These are phyloP conservation scores for Podosphaera leucotricha DNA, from an alignment of 2,329 filamentous ascomycete species.

Conservation along the genomic window DNA sequence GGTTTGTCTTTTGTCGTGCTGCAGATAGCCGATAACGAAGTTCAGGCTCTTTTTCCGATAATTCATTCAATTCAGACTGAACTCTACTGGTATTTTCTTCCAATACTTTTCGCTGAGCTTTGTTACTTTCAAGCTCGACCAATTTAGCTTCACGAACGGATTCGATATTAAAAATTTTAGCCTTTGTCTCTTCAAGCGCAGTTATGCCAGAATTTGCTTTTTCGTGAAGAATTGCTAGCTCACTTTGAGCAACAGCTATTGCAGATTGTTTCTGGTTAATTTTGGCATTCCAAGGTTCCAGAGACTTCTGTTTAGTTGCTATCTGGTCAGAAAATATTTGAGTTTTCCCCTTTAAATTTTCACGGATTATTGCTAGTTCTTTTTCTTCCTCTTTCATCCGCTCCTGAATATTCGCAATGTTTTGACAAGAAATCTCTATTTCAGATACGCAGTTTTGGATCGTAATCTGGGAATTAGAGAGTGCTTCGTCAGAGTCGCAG, in stretches of 20 bases:
- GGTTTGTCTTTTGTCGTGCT: slow-evolving; percentile 82
- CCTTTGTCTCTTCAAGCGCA: slow-evolving; percentile 59
- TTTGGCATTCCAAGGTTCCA: slow-evolving; percentile 92
- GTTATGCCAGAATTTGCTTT: slow-evolving; percentile 71
- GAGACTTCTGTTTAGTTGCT: slow-evolving; percentile 68
- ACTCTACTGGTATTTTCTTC: slow-evolving; percentile 53
- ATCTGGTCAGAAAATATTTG: slow-evolving; percentile 88
- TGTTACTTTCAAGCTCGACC: slow-evolving; percentile 51
- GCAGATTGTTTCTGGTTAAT: slow-evolving; percentile 90
- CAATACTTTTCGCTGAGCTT: slow-evolving; percentile 45
- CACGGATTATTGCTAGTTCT: slow-evolving; percentile 61
- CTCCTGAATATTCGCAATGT: slow-evolving; percentile 54
- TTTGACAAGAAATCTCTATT: slow-evolving; percentile 49
- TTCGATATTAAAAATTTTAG: slow-evolving; percentile 53
- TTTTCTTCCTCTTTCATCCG: slow-evolving; percentile 58
- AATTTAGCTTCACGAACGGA: slow-evolving; percentile 47
- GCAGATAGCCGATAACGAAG: slow-evolving; percentile 68
- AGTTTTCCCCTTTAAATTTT: slow-evolving; percentile 82
- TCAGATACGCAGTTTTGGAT: slow-evolving; percentile 59
- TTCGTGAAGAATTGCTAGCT: slow-evolving; percentile 75
- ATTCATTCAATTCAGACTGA: slow-evolving; percentile 46
- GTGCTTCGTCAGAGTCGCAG: slow-evolving; percentile 48
- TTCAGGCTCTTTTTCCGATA: slow-evolving; percentile 56
- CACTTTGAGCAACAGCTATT: slow-evolving; percentile 84
- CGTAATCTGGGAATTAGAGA: slow-evolving; percentile 50